Percentiles rank a stretch among this genome's conserved stretches.
phyloP scores from a whole-genome alignment of 2,329 filamentous ascomycete genomes.

The Fusarium incarnatum region DNA sequence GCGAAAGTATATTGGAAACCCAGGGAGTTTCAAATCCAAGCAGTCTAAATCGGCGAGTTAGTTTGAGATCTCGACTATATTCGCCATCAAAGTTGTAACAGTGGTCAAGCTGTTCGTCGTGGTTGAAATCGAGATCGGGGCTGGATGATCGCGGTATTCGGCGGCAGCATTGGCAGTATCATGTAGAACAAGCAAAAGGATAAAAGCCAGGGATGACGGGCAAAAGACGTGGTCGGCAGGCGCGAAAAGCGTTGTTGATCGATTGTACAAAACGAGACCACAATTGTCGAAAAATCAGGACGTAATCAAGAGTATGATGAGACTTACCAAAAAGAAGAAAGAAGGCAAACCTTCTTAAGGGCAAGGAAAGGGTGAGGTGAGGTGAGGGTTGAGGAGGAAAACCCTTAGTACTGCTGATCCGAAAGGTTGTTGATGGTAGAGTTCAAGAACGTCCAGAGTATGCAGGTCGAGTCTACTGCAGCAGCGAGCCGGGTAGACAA shows the following conservation, averaged over 20 bases:
- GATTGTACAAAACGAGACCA: background rate
- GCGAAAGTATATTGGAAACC: conserved; percentile 24
- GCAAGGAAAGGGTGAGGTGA: conserved; percentile 14
- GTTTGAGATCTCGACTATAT: background rate
- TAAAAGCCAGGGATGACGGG: background rate
- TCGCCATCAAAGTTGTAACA: background rate
- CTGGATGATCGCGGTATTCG: background rate
- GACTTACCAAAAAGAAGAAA: conserved; percentile 42
- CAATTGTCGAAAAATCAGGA: background rate
- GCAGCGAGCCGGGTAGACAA: conserved; percentile 47
- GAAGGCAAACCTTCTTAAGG: conserved; percentile 26
- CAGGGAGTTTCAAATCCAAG: conserved; percentile 15
- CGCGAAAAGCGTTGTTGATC: conserved; percentile 1
- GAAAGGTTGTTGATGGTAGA: conserved; percentile 26
- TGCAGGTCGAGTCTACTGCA: conserved; percentile 44
- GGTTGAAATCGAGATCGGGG: background rate
- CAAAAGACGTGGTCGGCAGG: background rate
- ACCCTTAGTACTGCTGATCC: conserved; percentile 34
- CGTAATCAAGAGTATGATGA: background rate
- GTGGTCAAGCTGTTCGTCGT: background rate
- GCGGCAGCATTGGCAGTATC: background rate
- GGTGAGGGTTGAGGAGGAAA: conserved; percentile 14
- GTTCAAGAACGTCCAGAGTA: conserved; percentile 29
- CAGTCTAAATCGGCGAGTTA: conserved; percentile 21
- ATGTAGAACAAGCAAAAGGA: background rate